A percentile compares a stretch with the other conserved stretches of the same genome.
These are phyloP conservation scores for Sclerotinia borealis DNA, from an alignment of 2,329 filamentous ascomycete genomes.

Conservation along the genomic window DNA sequence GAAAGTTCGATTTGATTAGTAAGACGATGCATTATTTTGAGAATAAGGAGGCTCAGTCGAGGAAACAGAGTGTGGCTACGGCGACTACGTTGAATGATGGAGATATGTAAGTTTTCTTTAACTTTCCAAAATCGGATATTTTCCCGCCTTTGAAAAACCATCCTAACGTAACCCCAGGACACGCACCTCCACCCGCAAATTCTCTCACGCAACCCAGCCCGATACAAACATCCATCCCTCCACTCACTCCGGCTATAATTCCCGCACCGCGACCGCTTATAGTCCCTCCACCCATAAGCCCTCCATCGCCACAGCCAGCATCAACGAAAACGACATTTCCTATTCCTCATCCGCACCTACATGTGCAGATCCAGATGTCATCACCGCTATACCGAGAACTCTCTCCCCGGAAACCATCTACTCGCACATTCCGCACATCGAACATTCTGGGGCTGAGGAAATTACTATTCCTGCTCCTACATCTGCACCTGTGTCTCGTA, in stretches of 20 bases:
- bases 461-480: neutral
- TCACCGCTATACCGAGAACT: neutral
- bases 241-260: neutral
- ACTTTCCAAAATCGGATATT: no score
- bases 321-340: neutral
- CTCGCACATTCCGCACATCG: neutral
- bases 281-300: neutral
- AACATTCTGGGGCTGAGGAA: fast-evolving
- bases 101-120: constrained; percentile 1
- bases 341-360: neutral
- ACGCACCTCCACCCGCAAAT: neutral
- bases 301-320: neutral
- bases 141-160: neutral
- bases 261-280: neutral
- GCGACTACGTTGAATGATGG: neutral
- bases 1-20: constrained; percentile 23
- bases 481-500: neutral
- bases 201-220: neutral
- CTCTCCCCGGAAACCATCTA: no score
- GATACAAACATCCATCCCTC: neutral
- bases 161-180: neutral
- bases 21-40: constrained; percentile 26
- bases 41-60: constrained; percentile 10
- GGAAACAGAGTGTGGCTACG: constrained; percentile 8
- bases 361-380: neutral